phyloP scores from a whole-genome alignment of 371 early-diverging fungal species.

The Syncephalis plumigaleata region DNA sequence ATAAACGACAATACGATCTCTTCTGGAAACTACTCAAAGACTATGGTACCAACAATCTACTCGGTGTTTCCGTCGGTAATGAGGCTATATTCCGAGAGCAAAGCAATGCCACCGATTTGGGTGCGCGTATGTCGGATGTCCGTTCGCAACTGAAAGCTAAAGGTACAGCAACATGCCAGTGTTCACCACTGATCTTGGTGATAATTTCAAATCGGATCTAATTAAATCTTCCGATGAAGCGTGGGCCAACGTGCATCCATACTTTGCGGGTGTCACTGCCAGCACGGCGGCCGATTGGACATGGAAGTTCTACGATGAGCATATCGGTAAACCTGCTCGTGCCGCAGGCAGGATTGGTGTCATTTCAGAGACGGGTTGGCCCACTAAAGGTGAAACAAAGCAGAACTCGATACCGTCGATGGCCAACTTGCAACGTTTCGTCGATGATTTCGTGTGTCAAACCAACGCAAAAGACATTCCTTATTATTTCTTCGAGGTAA shows the following conservation, averaged over 20 bases:
- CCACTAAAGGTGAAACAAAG: slow-evolving; percentile 10
- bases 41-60: slow-evolving; percentile 15
- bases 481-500: slow-evolving; percentile 31
- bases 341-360: slow-evolving; percentile 19
- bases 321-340: slow-evolving; percentile 2
- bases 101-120: slow-evolving; percentile 12
- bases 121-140: slow-evolving; percentile 17
- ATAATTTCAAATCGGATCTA: slow-evolving; percentile 18
- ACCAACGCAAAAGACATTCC: slow-evolving; percentile 27
- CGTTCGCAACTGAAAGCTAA: slow-evolving; percentile 13
- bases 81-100: slow-evolving; percentile 35
- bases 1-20: slow-evolving; percentile 15
- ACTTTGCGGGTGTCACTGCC: slow-evolving; percentile 34
- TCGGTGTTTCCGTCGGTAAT: slow-evolving; percentile 25
- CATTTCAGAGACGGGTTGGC: slow-evolving; percentile 45
- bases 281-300: slow-evolving; percentile 27
- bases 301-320: slow-evolving; percentile 22
- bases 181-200: slow-evolving; percentile 32
- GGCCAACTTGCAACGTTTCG: slow-evolving; percentile 25
- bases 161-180: slow-evolving; percentile 28
- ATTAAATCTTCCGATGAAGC: slow-evolving; percentile 29
- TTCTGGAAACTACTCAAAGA: slow-evolving; percentile 13
- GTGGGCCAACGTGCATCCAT: slow-evolving; percentile 41
- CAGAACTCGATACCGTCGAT: slow-evolving; percentile 24
- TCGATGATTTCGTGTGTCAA: slow-evolving; percentile 29